A percentile compares a stretch with the other conserved stretches of the same genome.
These are phyloP conservation scores for Dryas drummondii DNA, from an alignment of 306 rosid genomes.

Conservation along the genomic window DNA sequence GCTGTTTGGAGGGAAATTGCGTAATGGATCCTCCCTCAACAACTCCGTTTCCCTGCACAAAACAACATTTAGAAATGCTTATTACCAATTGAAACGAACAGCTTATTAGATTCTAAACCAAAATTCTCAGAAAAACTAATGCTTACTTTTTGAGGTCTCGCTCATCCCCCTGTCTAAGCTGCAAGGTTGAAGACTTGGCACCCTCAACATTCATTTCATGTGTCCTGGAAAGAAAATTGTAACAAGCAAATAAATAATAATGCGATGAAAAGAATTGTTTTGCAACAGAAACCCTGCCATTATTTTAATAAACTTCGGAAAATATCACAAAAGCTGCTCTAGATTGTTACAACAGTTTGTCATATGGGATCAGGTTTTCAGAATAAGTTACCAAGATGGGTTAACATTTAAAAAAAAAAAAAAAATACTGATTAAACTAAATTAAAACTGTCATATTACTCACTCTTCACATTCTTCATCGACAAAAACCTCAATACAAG, in stretches of 20 bases:
- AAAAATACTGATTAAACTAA: neutral
- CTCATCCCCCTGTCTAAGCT: conserved; percentile 51
- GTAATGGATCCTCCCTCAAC: conserved; percentile 77
- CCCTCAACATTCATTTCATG: conserved; percentile 31
- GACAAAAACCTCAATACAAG: conserved; percentile 69
- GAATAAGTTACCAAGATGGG: neutral
- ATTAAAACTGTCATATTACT: conserved; percentile 26
- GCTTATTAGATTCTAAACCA: neutral
- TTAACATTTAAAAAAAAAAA: neutral
- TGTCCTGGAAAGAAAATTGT: conserved; percentile 29
- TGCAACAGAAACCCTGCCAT: neutral
- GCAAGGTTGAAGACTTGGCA: conserved; percentile 44
- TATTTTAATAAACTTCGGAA: too few species aligned
- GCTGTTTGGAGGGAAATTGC: conserved; percentile 69
- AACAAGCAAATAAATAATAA: neutral
- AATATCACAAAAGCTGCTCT: too few species aligned
- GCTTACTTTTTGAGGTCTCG: conserved; percentile 61
- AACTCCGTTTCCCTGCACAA: conserved; percentile 71
- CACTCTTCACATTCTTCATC: conserved; percentile 81
- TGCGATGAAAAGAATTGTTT: neutral
- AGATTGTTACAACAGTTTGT: neutral
- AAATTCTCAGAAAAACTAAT: neutral
- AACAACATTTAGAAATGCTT: neutral
- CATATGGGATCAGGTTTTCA: neutral
- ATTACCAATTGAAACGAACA: neutral